Base-by-base conservation (phyloP, 352 stramenopile genomes). In the Phytopythium vexans region DNA sequence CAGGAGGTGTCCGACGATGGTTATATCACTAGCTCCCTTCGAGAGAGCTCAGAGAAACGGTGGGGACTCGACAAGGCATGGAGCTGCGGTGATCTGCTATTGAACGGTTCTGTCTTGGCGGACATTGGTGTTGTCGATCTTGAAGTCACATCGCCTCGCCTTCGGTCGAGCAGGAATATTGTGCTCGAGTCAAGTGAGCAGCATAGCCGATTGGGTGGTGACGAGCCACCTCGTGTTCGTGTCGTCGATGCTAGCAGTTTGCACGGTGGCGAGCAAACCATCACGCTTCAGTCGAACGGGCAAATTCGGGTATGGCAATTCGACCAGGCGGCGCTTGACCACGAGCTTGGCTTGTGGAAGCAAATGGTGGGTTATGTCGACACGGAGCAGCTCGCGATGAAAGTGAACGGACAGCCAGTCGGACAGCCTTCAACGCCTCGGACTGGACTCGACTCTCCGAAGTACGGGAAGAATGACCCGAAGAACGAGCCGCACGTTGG, bases 401-500 rank as follows among this genome's bases (percentile, higher is more conserved):
- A 86, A 56, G 42, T 87, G 8, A 52, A 86, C 45, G 77, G 77
- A 1, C 55, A 64, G 6, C 54, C 68, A 37, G 58, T 67, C 1
- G 58, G 62, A 9, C 60, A 58, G 6, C 67, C 70, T 47, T 94
- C 82, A 14, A 74, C 59, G 1, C 83, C 86, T 1, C 84, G 74
- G 44, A 95, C 85, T 4, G 85, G 74, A 5, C 52, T 94, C 1
- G 66, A 84, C 34, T 41, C 63, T 11, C 94, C 95, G 1, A 99
- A 99, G 65, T 72, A 96, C 57, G 94, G 95, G 39, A 98, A 98
- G 69, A 84, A 94, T 15, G 95, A 99, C 60, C 81, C 87, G 14
- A 89, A 97, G 33, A 98, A 98, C 63, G 83, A 90, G 15, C 79
- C 88, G 11, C 95, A 99, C 70, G 82, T 99, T 11, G 94, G 95